Conservation (phyloP, 2,329 filamentous ascomycete genomes). For the Alternaria sp. region DNA sequence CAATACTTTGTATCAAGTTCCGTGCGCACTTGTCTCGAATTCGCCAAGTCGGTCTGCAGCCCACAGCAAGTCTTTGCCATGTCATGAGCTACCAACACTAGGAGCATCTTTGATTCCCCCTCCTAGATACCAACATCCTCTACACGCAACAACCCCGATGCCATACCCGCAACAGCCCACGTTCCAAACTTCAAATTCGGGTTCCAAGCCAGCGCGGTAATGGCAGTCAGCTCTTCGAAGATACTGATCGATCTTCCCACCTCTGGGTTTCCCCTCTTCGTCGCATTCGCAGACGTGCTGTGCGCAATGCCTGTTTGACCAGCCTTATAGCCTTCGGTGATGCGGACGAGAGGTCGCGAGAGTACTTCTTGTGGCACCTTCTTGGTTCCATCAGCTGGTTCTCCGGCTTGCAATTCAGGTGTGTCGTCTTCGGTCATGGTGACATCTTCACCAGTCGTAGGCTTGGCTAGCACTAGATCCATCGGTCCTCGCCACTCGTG, state of each 20-base stretch:
- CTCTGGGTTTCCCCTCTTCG: constrained; percentile 28
- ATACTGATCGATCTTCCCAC: constrained; percentile 49
- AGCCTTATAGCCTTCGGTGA: constrained; percentile 53
- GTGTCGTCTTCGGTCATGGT: constrained; percentile 3
- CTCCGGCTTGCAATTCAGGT: background rate
- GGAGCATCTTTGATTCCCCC: background rate
- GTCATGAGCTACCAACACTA: background rate
- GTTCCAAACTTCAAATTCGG: constrained; percentile 57
- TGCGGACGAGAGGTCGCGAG: constrained; percentile 39
- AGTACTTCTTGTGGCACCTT: constrained; percentile 20
- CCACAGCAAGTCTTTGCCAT: background rate
- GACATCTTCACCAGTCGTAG: background rate
- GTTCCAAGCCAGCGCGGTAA: constrained; percentile 58
- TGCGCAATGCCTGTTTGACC: constrained; percentile 34
- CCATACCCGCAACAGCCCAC: constrained; percentile 60
- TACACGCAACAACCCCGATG: constrained; percentile 56
- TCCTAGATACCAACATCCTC: constrained; percentile 53
- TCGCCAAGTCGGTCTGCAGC: background rate
- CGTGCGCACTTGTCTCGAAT: background rate
- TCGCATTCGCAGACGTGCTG: constrained; percentile 15
- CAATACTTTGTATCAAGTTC: background rate
- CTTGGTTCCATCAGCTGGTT: background rate
- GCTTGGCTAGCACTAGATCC: constrained; percentile 12
- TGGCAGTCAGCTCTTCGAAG: constrained; percentile 53
- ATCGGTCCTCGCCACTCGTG: constrained; percentile 60